Evolutionary conservation across 2,329 filamentous ascomycete genomes (phyloP).

Genomic region (Coniochaeta pulveracea): DNA sequence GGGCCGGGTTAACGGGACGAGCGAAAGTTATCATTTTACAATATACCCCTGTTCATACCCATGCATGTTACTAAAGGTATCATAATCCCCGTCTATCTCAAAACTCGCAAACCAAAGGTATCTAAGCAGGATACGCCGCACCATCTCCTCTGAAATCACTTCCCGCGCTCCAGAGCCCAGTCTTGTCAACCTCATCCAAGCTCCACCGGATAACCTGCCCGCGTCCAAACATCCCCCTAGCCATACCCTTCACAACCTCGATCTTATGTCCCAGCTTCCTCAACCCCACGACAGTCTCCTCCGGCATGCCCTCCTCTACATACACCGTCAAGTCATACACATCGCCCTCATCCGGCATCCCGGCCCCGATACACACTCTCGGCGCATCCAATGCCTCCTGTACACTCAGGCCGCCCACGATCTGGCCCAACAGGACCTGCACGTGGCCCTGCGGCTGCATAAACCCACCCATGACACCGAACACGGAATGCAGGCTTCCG

Average conservation of each 20-base stretch:
- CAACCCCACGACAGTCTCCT: slow-evolving; percentile 57
- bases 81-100: too few species aligned
- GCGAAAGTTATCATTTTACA: too few species aligned
- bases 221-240: slow-evolving; percentile 64
- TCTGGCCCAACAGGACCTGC: slow-evolving; percentile 82
- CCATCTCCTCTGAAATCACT: slow-evolving; percentile 87
- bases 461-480: slow-evolving; percentile 95
- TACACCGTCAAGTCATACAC: slow-evolving; percentile 55
- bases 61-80: too few species aligned
- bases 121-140: slow-evolving; percentile 42
- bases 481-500: slow-evolving; percentile 68
- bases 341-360: slow-evolving; percentile 50
- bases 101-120: too few species aligned
- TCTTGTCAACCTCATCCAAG: slow-evolving; percentile 56
- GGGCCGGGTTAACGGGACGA: too few species aligned
- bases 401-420: slow-evolving; percentile 69
- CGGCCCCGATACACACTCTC: slow-evolving; percentile 75
- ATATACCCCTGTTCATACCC: too few species aligned
- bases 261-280: slow-evolving; percentile 62
- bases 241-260: slow-evolving; percentile 52
- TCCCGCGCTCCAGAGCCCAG: slow-evolving; percentile 72
- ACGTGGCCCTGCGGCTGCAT: slow-evolving; percentile 98
- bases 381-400: slow-evolving; percentile 87
- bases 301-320: slow-evolving; percentile 71
- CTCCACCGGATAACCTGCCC: slow-evolving; percentile 78